Conservation (phyloP, 306 rosid species). For the Castanea sativa region DNA sequence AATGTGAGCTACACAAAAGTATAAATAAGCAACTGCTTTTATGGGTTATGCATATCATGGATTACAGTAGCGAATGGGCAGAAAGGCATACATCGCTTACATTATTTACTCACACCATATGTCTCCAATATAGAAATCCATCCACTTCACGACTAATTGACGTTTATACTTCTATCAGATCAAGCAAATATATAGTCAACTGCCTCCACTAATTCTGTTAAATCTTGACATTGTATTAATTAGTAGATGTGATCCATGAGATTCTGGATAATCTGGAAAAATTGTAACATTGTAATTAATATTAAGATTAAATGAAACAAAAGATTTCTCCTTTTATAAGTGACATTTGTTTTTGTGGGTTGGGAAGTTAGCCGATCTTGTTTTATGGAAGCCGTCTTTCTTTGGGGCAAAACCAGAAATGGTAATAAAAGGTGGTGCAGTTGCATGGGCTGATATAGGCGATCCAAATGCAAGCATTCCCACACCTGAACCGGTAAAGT, state of each 20-base stretch:
- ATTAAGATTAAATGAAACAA: neutral
- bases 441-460: slow-evolving; percentile 94
- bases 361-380: slow-evolving; percentile 91
- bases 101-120: neutral
- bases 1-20: neutral
- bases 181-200: neutral
- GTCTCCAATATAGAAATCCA: neutral
- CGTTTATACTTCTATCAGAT: neutral
- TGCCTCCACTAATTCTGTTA: neutral
- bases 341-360: slow-evolving; percentile 44
- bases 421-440: slow-evolving; percentile 79
- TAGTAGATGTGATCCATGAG: neutral
- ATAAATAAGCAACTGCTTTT: neutral
- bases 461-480: slow-evolving; percentile 96
- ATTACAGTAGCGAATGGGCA: neutral
- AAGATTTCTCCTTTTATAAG: neutral
- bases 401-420: slow-evolving; percentile 93
- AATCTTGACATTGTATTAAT: neutral
- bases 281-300: neutral
- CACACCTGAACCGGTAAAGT: slow-evolving; percentile 87
- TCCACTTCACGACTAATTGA: neutral
- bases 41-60: neutral
- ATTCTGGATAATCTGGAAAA: neutral
- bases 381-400: slow-evolving; percentile 85
- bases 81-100: neutral